Percentiles rank a stretch among this genome's conserved stretches.
phyloP scores from a whole-genome alignment of 1,139 yeast species.

The Debaryomycetaceae sp. region DNA sequence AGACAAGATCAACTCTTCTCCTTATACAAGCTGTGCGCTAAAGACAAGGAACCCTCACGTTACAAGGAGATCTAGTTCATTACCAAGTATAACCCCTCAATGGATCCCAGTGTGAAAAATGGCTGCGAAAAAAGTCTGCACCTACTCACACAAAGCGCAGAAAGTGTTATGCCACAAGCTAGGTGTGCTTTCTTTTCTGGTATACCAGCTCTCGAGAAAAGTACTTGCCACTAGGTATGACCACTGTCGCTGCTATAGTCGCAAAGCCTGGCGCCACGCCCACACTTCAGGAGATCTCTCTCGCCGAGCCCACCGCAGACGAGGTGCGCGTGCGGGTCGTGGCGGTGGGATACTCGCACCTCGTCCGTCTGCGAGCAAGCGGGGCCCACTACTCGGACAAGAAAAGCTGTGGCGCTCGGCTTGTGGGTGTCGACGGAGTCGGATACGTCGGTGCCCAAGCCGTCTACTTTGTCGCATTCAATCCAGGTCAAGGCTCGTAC shows the following conservation, averaged over 20 bases:
- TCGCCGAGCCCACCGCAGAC: slow-evolving; percentile 4
- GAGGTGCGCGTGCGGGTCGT: slow-evolving; percentile 8
- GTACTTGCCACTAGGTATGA: too few species aligned
- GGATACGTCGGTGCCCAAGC: slow-evolving; percentile 6
- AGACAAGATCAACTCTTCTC: too few species aligned
- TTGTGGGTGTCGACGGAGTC: slow-evolving; percentile 9
- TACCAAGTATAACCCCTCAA: too few species aligned
- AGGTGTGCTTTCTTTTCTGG: too few species aligned
- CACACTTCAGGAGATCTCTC: slow-evolving; percentile 2
- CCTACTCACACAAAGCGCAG: too few species aligned
- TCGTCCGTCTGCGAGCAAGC: slow-evolving; percentile 9
- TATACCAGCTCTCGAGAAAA: too few species aligned
- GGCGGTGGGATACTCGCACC: slow-evolving; percentile 10
- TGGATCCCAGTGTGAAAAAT: too few species aligned
- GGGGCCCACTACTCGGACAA: slow-evolving; percentile 8
- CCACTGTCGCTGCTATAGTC: slow-evolving; percentile 2
- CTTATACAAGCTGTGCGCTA: too few species aligned
- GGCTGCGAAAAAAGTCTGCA: too few species aligned
- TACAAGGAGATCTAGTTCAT: too few species aligned
- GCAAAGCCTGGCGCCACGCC: slow-evolving; percentile 2
- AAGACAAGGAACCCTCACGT: too few species aligned
- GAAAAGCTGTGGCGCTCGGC: slow-evolving; percentile 1
- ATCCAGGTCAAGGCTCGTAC: slow-evolving; percentile 5
- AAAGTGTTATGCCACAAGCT: too few species aligned
- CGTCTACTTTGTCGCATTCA: slow-evolving; percentile 6